phyloP scores from a whole-genome alignment of 805 yeast genomes.

The Jamesozyma piceae region DNA sequence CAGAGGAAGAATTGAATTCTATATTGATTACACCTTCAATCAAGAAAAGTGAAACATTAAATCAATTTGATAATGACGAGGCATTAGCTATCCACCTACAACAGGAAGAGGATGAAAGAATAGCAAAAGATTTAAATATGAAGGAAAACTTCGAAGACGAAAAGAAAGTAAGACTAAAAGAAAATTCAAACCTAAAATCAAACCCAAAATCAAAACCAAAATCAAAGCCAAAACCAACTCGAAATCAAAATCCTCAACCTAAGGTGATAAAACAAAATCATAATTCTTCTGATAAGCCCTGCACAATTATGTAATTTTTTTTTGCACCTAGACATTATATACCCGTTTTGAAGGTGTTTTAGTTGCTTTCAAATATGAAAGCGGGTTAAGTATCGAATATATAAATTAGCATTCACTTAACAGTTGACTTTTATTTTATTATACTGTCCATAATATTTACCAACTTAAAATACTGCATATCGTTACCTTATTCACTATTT shows the following conservation, averaged over 20 bases:
- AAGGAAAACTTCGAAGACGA: conserved; percentile 31
- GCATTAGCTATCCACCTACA: conserved; percentile 38
- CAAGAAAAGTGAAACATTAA: neutral
- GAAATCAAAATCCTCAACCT: neutral
- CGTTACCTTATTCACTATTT: too few relatives aligned
- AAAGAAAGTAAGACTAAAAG: conserved; percentile 29
- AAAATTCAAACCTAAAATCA: neutral
- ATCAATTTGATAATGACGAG: conserved; percentile 26
- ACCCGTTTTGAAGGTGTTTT: too few relatives aligned
- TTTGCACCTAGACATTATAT: too few relatives aligned
- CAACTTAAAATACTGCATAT: too few relatives aligned
- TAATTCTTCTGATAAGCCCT: conserved; percentile 27
- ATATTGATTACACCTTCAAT: neutral
- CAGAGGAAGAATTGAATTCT: neutral
- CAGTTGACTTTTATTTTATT: too few relatives aligned
- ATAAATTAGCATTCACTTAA: too few relatives aligned
- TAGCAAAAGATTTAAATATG: conserved; percentile 6
- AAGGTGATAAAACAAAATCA: conserved; percentile 29
- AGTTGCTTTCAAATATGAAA: too few relatives aligned
- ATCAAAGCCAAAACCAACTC: neutral
- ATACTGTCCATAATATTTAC: too few relatives aligned
- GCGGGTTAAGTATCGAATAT: too few relatives aligned
- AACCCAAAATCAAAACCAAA: neutral
- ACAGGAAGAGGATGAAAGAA: conserved; percentile 41
- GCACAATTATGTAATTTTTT: neutral